Evolutionary conservation across 768 basidiomycete species (phyloP), one percentile per base, ranked within the genome.

Genomic region (Pulveroboletus sp.): DNA sequence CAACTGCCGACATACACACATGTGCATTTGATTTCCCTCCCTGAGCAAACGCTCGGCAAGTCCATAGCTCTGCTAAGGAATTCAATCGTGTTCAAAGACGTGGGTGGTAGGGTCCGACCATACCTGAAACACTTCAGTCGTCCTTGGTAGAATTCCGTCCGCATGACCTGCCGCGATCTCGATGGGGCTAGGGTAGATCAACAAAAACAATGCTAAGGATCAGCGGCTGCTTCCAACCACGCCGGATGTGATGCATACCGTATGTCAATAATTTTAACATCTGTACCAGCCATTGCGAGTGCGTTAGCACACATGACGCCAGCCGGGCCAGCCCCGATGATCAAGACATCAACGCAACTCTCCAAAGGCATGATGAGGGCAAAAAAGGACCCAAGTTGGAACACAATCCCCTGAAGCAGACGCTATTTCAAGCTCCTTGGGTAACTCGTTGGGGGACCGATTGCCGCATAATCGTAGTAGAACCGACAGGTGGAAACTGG

Each of bases 291-390:
- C 21, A 58, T 60, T 10, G 69, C 71, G 16, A 80, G 69, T 24
- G 71, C 77, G 42, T 84, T 82, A 20, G 79, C 79, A 50, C 81
- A 84, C 84, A 90, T 87, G 4, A 88, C 63, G 2, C 87, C 80
- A 6, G 75, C 70, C 4, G 77, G 77, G 46, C 75, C 78, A 56
- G 78, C 77, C 13, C 77, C 77, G 20, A 78, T 62, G 45, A 78
- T 56, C 50, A 78, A 63, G 25, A 79, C 77, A 51, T 79, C 77
- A n/a, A 74, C 72, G 2, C 68, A 55, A 35, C 37, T 67, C 52
- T 69, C 56, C 11, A 40, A 37, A 43, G 57, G 36, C 64, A 66
- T 66, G 32, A 20, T 24, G 38, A 39, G 20, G 36, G 36, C 14
- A 20, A 12, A 8, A 33, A 33, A 23, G n/a, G 23, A 27, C 20